A percentile compares a stretch with the other conserved stretches of the same genome.
Evolutionary conservation across 225 moss, liverwort and hornwort genomes (phyloP).

Genomic region (Marchantia polymorpha): DNA sequence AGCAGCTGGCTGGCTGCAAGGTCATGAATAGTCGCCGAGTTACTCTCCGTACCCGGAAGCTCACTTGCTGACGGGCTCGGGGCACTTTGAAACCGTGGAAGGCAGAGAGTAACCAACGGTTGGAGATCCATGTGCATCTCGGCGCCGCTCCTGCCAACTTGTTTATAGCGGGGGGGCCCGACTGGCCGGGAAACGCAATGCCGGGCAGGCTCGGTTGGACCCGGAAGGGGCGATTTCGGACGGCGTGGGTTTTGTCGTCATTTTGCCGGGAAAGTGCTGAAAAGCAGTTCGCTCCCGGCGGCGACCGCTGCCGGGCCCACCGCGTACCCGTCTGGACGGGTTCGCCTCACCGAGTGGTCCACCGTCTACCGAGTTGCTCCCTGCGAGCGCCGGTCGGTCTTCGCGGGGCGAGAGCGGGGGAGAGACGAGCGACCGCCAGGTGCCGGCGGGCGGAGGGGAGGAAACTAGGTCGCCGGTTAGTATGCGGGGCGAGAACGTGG

Average conservation of each 20-base stretch:
- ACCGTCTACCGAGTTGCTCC: neutral
- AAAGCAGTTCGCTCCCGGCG: neutral
- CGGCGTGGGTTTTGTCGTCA: neutral
- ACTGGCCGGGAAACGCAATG: neutral
- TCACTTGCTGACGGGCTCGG: neutral
- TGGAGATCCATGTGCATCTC: neutral
- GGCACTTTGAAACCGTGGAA: neutral
- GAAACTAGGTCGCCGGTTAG: neutral
- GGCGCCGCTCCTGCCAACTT: neutral
- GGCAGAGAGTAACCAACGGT: neutral
- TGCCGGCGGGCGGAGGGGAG: neutral
- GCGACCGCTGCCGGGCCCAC: neutral
- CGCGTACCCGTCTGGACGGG: too few species aligned
- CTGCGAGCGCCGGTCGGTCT: too few species aligned
- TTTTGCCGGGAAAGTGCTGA: slow-evolving; percentile 1
- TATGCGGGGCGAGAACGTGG: neutral
- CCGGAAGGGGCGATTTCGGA: neutral
- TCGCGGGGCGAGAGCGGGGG: neutral
- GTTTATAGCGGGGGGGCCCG: neutral
- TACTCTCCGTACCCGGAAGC: neutral
- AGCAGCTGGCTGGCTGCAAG: too few species aligned
- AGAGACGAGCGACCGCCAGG: neutral
- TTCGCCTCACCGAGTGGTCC: neutral
- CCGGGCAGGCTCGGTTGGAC: neutral
- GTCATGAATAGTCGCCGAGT: neutral